Evolutionary conservation across 495 filamentous ascomycete species (phyloP).

Genomic region (Cercophora scortea): DNA sequence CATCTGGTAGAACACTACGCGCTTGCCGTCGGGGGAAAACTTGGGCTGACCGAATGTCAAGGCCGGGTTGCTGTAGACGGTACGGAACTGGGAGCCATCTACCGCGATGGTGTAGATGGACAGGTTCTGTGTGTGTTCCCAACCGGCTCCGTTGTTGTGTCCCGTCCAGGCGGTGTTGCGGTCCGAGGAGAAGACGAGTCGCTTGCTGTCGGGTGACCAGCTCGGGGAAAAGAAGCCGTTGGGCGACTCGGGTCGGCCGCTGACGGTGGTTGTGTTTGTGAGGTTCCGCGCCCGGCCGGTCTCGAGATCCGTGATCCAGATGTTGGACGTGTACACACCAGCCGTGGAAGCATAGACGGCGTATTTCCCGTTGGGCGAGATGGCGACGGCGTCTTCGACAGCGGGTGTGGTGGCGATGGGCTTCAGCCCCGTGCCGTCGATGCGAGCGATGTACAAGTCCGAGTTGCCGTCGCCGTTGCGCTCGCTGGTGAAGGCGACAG

Average conservation of each 20-base stretch:
- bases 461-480: constrained; percentile 1
- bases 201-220: not conserved
- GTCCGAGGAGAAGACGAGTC: not conserved
- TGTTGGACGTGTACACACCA: not conserved
- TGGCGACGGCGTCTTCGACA: not conserved
- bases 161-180: not conserved
- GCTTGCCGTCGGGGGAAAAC: not conserved
- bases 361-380: not conserved
- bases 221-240: not conserved
- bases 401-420: not conserved
- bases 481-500: not conserved
- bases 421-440: not conserved
- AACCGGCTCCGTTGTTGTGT: not conserved
- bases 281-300: not conserved
- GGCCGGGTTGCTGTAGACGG: not conserved
- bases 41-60: not conserved
- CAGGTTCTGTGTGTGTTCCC: not conserved
- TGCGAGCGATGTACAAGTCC: not conserved
- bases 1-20: not conserved
- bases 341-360: not conserved
- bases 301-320: not conserved
- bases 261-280: not conserved
- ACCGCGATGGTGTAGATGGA: not conserved
- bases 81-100: not conserved
- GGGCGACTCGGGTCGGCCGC: not conserved